phyloP scores from a whole-genome alignment of 1,139 yeast genomes.

The Suhomyces choctaworum region DNA sequence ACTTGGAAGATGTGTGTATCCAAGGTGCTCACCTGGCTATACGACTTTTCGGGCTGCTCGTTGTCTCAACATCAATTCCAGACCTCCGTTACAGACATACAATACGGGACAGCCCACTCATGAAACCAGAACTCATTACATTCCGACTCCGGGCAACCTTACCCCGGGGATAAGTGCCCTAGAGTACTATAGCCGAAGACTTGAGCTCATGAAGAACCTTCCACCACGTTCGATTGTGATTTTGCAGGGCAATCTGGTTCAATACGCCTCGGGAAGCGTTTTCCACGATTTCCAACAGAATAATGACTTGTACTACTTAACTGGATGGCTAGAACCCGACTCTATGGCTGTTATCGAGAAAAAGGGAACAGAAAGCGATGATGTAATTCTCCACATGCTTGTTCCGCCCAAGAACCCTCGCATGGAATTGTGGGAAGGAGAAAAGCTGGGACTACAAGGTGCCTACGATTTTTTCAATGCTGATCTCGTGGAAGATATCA shows the following conservation, averaged over 20 bases:
- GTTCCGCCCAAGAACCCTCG: slow-evolving; percentile 81
- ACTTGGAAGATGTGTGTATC: no score
- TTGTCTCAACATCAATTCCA: slow-evolving; percentile 14
- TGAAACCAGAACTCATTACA: slow-evolving; percentile 78
- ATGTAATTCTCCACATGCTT: slow-evolving; percentile 67
- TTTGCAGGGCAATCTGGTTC: slow-evolving; percentile 67
- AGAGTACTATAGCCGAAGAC: slow-evolving; percentile 77
- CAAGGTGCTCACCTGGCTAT: neutral
- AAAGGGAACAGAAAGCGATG: slow-evolving; percentile 47
- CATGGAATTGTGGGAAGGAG: slow-evolving; percentile 94
- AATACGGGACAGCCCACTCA: slow-evolving; percentile 80
- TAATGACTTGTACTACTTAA: slow-evolving; percentile 79
- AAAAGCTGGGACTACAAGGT: slow-evolving; percentile 81
- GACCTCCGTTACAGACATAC: slow-evolving; percentile 28
- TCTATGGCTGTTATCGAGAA: slow-evolving; percentile 76
- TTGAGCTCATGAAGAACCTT: slow-evolving; percentile 53
- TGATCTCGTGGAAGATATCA: slow-evolving; percentile 63
- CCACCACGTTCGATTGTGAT: slow-evolving; percentile 72
- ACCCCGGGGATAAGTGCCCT: slow-evolving; percentile 86
- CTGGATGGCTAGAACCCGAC: slow-evolving; percentile 94
- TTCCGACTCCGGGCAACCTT: slow-evolving; percentile 71
- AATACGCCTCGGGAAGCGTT: slow-evolving; percentile 86
- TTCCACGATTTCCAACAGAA: slow-evolving; percentile 91
- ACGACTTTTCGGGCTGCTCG: neutral
- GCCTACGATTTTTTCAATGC: slow-evolving; percentile 85